Conservation (phyloP, 495 filamentous ascomycete species). For the Hypomontagnella monticulosa region DNA sequence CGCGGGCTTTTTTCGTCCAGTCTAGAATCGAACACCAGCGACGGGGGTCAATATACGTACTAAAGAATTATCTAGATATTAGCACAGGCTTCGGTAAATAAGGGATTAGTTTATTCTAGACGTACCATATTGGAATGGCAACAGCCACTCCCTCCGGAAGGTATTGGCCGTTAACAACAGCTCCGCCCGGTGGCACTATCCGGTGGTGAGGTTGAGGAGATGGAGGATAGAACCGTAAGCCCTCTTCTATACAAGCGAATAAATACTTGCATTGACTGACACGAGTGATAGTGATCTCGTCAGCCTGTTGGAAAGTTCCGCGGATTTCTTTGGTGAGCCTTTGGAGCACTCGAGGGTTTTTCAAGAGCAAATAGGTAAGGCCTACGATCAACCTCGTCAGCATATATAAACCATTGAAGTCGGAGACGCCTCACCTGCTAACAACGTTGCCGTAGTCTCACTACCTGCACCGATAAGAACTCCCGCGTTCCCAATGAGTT, state of each 20-base stretch:
- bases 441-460: constrained; percentile 66
- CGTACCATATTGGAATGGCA: no score
- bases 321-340: constrained; percentile 61
- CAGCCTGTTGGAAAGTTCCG: constrained; percentile 52
- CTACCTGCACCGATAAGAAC: constrained; percentile 60
- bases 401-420: neutral
- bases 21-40: no score
- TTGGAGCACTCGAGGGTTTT: constrained; percentile 50
- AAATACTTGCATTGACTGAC: constrained; percentile 61
- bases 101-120: no score
- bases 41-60: no score
- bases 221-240: constrained; percentile 66
- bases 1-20: no score
- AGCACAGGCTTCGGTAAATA: no score
- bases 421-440: constrained; percentile 47
- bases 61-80: no score
- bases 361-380: constrained; percentile 61
- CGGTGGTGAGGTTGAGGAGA: constrained; percentile 57
- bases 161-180: constrained; percentile 55
- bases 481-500: constrained; percentile 51
- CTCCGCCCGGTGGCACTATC: constrained; percentile 55
- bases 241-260: constrained; percentile 64
- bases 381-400: constrained; percentile 2
- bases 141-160: constrained; percentile 46
- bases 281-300: constrained; percentile 60